phyloP scores from a whole-genome alignment of 805 yeast genomes.

The Suhomyces sp. region DNA sequence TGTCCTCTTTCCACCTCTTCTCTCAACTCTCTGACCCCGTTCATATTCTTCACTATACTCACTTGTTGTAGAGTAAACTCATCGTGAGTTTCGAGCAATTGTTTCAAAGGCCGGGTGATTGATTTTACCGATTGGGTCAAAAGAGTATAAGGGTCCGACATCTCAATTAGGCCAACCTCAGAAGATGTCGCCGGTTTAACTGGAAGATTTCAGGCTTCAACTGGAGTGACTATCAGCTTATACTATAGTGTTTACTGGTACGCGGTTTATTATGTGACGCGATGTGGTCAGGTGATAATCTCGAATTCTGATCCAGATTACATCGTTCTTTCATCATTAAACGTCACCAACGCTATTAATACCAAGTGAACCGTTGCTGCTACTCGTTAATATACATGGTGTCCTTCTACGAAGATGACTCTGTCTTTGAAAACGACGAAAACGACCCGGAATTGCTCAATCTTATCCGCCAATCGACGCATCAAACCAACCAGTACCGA shows the following conservation, averaged over 20 bases:
- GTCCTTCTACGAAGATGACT: slow-evolving; percentile 11
- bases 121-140: slow-evolving; percentile 22
- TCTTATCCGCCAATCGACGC: background rate
- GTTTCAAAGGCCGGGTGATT: slow-evolving; percentile 25
- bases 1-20: slow-evolving; percentile 7
- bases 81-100: slow-evolving; percentile 28
- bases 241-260: too few relatives aligned
- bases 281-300: too few relatives aligned
- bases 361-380: too few relatives aligned
- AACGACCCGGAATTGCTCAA: slow-evolving; percentile 7
- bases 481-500: background rate
- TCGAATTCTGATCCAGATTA: too few relatives aligned
- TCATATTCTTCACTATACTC: slow-evolving; percentile 24
- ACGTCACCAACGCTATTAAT: too few relatives aligned
- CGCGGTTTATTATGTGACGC: too few relatives aligned
- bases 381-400: too few relatives aligned
- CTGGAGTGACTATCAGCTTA: too few relatives aligned
- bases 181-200: too few relatives aligned
- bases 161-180: background rate
- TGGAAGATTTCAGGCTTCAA: too few relatives aligned
- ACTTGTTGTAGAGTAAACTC: slow-evolving; percentile 29
- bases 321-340: too few relatives aligned
- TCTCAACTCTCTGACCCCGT: slow-evolving; percentile 13
- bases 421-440: slow-evolving; percentile 11
- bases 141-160: slow-evolving; percentile 24